Percentiles rank a stretch among this genome's conserved stretches.
Conservation (phyloP, 129 eudicot genomes). For the Kitagawia praeruptora region DNA sequence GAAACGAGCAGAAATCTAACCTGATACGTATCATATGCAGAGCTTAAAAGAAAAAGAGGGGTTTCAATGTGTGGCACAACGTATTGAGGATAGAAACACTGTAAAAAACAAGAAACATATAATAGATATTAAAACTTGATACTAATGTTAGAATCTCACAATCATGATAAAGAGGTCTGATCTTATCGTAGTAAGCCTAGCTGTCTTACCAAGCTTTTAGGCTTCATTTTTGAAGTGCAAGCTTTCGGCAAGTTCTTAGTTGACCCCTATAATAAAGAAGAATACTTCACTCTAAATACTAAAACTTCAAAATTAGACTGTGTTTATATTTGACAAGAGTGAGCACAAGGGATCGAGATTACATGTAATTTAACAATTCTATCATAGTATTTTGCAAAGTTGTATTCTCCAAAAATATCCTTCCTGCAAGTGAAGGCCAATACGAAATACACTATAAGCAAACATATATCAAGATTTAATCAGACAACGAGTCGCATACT, state of each 20-base stretch:
- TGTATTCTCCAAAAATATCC: conserved; percentile 37
- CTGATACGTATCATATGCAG: conserved; percentile 42
- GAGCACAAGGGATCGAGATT: conserved; percentile 10
- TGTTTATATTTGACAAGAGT: neutral
- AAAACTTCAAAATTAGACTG: too few species aligned
- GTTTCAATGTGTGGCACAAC: conserved; percentile 36
- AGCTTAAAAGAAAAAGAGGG: conserved; percentile 37
- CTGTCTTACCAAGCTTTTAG: conserved; percentile 27
- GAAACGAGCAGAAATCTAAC: conserved; percentile 16
- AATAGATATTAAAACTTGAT: neutral
- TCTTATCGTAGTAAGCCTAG: too few species aligned
- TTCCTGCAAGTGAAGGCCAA: conserved; percentile 14
- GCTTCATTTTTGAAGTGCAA: conserved; percentile 41
- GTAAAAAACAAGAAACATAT: neutral
- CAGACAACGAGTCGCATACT: neutral
- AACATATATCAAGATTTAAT: neutral
- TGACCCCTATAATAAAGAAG: conserved; percentile 22
- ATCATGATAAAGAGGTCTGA: neutral
- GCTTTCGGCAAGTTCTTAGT: conserved; percentile 34
- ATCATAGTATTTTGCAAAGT: conserved; percentile 30
- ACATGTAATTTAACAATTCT: conserved; percentile 40
- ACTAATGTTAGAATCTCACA: neutral
- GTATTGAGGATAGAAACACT: conserved; percentile 44
- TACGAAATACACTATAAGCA: neutral
- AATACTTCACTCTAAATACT: too few species aligned